Conservation (phyloP, 345 rosid species). For the Eucalyptus marginata region DNA sequence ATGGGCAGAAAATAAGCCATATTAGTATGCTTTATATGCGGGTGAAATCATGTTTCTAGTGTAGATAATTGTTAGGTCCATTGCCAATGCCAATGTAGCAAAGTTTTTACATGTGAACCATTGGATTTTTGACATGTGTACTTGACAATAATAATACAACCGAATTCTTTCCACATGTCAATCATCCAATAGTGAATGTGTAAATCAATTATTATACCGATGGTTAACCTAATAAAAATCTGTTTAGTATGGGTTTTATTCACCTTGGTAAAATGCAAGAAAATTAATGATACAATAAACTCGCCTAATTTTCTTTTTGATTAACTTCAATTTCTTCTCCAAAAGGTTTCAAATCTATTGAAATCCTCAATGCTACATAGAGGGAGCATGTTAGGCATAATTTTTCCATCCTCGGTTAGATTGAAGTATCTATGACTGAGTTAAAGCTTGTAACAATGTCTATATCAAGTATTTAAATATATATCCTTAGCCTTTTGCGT, state of each 20-base stretch:
- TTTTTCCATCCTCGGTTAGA: neutral
- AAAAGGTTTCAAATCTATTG: neutral
- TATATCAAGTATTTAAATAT: neutral
- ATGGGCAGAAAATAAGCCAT: neutral
- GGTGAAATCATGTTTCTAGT: neutral
- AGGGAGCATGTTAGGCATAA: neutral
- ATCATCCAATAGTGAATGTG: neutral
- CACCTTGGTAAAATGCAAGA: neutral
- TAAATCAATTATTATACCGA: neutral
- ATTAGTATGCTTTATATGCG: neutral
- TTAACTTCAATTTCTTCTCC: neutral
- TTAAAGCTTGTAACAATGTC: neutral
- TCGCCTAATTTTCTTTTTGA: neutral
- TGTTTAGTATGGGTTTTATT: neutral
- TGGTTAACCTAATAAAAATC: neutral
- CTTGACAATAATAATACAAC: neutral
- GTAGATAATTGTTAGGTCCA: neutral
- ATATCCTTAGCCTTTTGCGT: neutral
- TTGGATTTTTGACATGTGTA: neutral
- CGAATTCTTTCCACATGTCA: rapidly evolving
- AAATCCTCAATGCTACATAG: neutral
- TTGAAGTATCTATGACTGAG: neutral
- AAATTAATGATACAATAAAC: neutral
- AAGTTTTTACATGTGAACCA: neutral
- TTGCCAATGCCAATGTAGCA: neutral